Base-by-base conservation (phyloP, 1,284 basidiomycete species). In the Testicularia cyperi region DNA sequence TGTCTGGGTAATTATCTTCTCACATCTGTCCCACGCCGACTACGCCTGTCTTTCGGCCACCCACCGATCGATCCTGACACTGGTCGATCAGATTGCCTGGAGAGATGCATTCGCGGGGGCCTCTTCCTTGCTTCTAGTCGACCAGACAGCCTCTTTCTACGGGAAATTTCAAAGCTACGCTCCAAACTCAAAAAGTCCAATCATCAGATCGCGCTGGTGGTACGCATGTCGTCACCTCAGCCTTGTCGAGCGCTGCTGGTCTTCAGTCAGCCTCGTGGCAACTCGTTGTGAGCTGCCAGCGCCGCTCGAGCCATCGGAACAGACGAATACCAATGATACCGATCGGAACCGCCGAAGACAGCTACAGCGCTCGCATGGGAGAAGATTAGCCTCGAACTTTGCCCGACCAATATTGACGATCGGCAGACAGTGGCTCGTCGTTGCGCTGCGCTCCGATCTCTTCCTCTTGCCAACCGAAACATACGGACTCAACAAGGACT, bases 1-100 rank as follows among this genome's bases (percentile, higher is more conserved):
- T 23, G 33, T 63, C 13, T 53, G 53, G 53, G 38, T 63, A 4
- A 35, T 35, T 38, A 56, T 63, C 53, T 51, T 52, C 19, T 7
- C 29, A 5, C 33, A 40, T 7, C 38, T 63, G 2, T 2, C 14
- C 6, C 24, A 30, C 8, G 8, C 9, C 20, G 16, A 42, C 18
- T 36, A 44, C n/a, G 25, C 41, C 5, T 19, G 36, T 1, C 48
- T 63, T 25, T 38, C 44, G 6, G 22, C 18, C 3, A 40, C 48
- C 13, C 44, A 44, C 32, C 33, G 14, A 0, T 44, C 35, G n/a
- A 8, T 40, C 0, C 31, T 49, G 2, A 6, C 6, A 4, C 30
- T 63, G n/a, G 35, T 57, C 20, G 60, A 63, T 29, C 25, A 45
- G 8, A 20, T 52, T 23, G 52, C 35, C 7, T 63, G 48, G 48